Percentiles rank a stretch among this genome's conserved stretches.
Evolutionary conservation across 2,329 filamentous ascomycete species (phyloP).

Genomic region (Grosmannia penicillata): DNA sequence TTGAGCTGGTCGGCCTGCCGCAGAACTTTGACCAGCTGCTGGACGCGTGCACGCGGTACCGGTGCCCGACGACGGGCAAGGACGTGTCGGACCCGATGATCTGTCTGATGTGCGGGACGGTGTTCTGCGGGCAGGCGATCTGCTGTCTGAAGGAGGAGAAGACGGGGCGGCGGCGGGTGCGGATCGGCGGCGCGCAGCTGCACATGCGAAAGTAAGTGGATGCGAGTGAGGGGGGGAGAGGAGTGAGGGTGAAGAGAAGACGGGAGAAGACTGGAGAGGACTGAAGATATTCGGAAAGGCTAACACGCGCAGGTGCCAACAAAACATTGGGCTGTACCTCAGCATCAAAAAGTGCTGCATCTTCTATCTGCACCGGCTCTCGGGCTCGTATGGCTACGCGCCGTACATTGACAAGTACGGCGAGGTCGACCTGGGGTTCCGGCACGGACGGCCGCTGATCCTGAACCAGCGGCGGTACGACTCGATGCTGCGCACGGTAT

Average conservation of each 20-base stretch:
- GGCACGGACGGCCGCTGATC: constrained; percentile 77
- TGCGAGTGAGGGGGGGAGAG: background rate
- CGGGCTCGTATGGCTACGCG: constrained; percentile 73
- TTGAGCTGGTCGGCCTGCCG: constrained; percentile 83
- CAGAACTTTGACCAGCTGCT: constrained; percentile 86
- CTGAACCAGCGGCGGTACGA: constrained; percentile 92
- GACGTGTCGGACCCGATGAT: constrained; percentile 83
- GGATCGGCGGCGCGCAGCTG: constrained; percentile 75
- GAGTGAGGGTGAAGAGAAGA: background rate
- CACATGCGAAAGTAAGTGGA: constrained; percentile 69
- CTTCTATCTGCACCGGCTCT: constrained; percentile 67
- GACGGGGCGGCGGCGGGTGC: constrained; percentile 23
- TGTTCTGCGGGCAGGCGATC: constrained; percentile 87
- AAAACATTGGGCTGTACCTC: constrained; percentile 83
- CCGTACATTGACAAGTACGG: constrained; percentile 95
- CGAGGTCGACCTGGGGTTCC: constrained; percentile 82
- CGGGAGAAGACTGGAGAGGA: background rate
- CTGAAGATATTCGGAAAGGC: too few relatives aligned
- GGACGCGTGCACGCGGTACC: constrained; percentile 72
- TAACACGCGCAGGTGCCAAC: constrained; percentile 53
- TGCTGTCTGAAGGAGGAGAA: constrained; percentile 64
- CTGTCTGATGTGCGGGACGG: constrained; percentile 90
- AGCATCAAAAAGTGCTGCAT: constrained; percentile 94
- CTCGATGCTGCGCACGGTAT: constrained; percentile 67
- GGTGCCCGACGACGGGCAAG: constrained; percentile 80